Evolutionary conservation across 2,329 filamentous ascomycete species (phyloP).

Genomic region (Chaetomiaceae sp.): DNA sequence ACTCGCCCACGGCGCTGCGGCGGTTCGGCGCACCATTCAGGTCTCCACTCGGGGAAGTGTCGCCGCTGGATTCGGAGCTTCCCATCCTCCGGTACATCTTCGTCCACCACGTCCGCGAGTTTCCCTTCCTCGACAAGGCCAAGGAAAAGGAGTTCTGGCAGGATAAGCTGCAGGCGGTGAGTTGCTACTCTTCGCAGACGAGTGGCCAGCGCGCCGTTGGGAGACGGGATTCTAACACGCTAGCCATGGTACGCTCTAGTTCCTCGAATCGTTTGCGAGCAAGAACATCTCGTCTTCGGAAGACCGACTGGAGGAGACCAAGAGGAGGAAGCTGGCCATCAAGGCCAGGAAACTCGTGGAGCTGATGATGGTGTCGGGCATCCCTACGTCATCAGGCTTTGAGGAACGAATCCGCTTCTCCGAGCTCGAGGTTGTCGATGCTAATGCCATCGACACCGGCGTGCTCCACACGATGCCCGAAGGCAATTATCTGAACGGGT

Average conservation of each 20-base stretch:
- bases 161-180: constrained; percentile 87
- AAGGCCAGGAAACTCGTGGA: constrained; percentile 96
- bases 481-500: constrained; percentile 87
- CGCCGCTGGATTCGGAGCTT: constrained; percentile 87
- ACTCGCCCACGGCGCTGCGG: constrained; percentile 87
- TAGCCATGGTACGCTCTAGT: constrained; percentile 44
- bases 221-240: background rate
- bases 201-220: background rate
- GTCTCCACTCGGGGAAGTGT: constrained; percentile 86
- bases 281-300: constrained; percentile 97
- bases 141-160: constrained; percentile 99
- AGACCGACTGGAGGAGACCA: constrained; percentile 92
- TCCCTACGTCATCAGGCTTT: constrained; percentile 92
- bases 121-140: constrained; percentile 94
- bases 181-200: constrained; percentile 31
- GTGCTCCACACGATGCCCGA: constrained; percentile 82
- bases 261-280: constrained; percentile 92
- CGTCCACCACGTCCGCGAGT: constrained; percentile 94
- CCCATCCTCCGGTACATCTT: constrained; percentile 95
- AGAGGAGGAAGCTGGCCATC: constrained; percentile 80
- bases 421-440: constrained; percentile 93
- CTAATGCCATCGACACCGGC: constrained; percentile 85
- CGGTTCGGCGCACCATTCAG: constrained; percentile 94
- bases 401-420: constrained; percentile 96
- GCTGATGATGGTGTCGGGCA: constrained; percentile 98